Conservation (phyloP, 2,329 filamentous ascomycete species). For the Hypomyces rosellus region DNA sequence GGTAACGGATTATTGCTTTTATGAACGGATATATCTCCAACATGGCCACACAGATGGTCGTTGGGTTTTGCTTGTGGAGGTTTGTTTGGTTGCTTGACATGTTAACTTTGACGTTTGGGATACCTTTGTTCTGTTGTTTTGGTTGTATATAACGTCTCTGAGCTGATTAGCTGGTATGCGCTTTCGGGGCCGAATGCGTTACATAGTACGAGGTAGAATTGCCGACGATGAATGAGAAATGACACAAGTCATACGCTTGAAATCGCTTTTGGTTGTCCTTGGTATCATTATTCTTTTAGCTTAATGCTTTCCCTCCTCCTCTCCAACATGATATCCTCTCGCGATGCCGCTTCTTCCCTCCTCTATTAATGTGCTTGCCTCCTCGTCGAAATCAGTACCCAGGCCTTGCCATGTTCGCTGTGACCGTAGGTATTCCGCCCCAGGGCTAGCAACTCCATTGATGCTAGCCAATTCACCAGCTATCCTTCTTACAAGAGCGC, state of each 20-base stretch:
- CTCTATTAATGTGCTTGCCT: conserved; percentile 64
- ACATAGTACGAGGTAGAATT: not conserved
- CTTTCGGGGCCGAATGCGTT: not conserved
- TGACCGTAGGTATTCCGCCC: conserved; percentile 77
- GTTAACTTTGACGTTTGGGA: not conserved
- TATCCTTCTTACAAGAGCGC: conserved; percentile 50
- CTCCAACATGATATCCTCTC: conserved; percentile 76
- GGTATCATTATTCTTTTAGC: not conserved
- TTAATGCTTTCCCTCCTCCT: conserved; percentile 33
- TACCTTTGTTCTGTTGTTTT: not conserved
- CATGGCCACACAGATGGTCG: not conserved
- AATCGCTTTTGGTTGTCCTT: not conserved
- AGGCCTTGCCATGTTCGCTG: conserved; percentile 87
- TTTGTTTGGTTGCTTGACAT: not conserved
- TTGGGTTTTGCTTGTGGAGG: not conserved
- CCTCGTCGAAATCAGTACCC: conserved; percentile 71
- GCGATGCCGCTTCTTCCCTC: conserved; percentile 85
- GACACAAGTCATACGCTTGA: not conserved
- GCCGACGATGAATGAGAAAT: not conserved
- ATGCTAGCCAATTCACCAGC: conserved; percentile 68
- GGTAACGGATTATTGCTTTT: conserved; percentile 3
- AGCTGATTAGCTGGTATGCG: not conserved
- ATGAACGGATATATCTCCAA: not conserved
- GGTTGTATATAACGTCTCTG: conserved; percentile 4
- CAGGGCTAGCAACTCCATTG: conserved; percentile 83